Conservation (phyloP, 2,329 filamentous ascomycete genomes). For the Simplicillium sp. region DNA sequence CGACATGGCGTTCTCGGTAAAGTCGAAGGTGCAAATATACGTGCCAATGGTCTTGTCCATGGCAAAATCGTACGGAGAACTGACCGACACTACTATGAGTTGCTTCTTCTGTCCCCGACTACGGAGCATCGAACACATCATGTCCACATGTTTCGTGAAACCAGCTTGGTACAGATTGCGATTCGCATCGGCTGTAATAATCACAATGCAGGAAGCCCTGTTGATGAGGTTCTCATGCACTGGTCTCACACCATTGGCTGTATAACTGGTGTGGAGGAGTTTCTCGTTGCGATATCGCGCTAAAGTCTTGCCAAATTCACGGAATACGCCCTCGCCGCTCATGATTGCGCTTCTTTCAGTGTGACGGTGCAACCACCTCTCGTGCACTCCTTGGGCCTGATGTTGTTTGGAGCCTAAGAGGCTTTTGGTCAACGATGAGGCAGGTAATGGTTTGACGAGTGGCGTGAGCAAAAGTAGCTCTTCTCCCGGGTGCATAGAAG, state of each 20-base stretch:
- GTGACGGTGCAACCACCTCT: constrained; percentile 48
- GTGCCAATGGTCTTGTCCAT: constrained; percentile 86
- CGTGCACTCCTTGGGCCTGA: constrained; percentile 32
- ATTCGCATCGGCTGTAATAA: constrained; percentile 89
- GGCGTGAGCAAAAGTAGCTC: constrained; percentile 85
- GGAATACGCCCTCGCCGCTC: constrained; percentile 88
- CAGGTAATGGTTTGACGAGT: constrained; percentile 83
- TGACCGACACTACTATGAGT: constrained; percentile 82
- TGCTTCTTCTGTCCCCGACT: constrained; percentile 77
- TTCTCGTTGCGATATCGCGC: constrained; percentile 79
- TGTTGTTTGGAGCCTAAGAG: constrained; percentile 46
- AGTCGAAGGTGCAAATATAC: constrained; percentile 93
- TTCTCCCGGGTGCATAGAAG: constrained; percentile 72
- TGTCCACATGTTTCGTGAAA: constrained; percentile 91
- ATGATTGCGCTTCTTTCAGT: constrained; percentile 56
- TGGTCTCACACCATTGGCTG: constrained; percentile 81
- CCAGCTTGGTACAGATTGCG: constrained; percentile 88
- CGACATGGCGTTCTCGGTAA: constrained; percentile 83
- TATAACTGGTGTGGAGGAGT: constrained; percentile 89
- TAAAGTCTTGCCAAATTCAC: constrained; percentile 79
- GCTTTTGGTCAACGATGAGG: constrained; percentile 71
- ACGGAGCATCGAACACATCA: constrained; percentile 82
- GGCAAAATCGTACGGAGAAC: constrained; percentile 93
- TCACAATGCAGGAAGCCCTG: constrained; percentile 76
- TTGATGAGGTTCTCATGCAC: constrained; percentile 91